These are phyloP conservation scores for Juglanconis juglandina DNA, from an alignment of 2,329 filamentous ascomycete species.

Conservation along the genomic window DNA sequence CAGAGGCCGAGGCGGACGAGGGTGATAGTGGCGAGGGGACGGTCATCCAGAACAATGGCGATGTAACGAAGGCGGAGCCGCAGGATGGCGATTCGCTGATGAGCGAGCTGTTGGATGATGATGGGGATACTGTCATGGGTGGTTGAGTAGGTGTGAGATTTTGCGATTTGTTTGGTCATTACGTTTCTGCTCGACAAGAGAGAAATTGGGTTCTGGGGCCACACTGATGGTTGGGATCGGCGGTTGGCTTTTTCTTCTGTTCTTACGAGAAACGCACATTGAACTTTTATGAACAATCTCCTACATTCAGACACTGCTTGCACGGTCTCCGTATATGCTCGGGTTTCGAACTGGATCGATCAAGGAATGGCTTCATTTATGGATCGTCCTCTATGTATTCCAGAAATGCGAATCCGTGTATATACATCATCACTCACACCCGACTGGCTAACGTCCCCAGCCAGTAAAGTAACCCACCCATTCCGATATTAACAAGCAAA, in stretches of 20 bases:
- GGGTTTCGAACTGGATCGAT: too few species aligned
- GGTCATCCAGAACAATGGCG: slow-evolving; percentile 22
- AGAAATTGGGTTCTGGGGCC: background rate
- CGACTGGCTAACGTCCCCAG: slow-evolving; percentile 32
- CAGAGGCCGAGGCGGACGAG: slow-evolving; percentile 18
- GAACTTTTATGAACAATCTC: slow-evolving; percentile 6
- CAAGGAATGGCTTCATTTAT: background rate
- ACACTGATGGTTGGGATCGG: background rate
- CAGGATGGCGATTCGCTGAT: slow-evolving; percentile 31
- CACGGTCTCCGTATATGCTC: too few species aligned
- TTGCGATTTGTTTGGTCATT: background rate
- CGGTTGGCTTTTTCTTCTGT: background rate
- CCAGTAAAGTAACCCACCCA: slow-evolving; percentile 58
- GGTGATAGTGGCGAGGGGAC: slow-evolving; percentile 26
- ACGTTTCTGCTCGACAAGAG: background rate
- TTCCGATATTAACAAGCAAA: slow-evolving; percentile 64
- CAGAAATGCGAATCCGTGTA: slow-evolving; percentile 18
- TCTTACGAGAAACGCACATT: slow-evolving; percentile 7
- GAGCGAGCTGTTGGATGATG: slow-evolving; percentile 39
- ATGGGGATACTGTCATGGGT: slow-evolving; percentile 17
- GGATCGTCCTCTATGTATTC: background rate
- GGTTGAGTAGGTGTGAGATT: slow-evolving; percentile 19
- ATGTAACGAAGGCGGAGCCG: slow-evolving; percentile 6
- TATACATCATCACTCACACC: background rate
- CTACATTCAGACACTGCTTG: too few species aligned